phyloP scores from a whole-genome alignment of 805 yeast species.

The Ogataea salicorniae region DNA sequence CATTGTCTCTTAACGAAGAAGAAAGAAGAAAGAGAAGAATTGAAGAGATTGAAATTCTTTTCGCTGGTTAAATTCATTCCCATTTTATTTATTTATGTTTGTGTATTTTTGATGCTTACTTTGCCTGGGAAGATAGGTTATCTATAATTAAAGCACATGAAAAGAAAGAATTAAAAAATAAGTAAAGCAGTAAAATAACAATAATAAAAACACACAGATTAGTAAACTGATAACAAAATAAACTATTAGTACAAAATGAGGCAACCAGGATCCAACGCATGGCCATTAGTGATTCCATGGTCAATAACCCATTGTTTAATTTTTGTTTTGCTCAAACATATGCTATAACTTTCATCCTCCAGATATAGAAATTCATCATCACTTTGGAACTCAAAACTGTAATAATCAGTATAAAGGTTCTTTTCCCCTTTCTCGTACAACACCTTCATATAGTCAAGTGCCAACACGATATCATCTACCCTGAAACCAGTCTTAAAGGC shows the following conservation, averaged over 20 bases:
- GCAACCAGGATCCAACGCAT: conserved; percentile 15
- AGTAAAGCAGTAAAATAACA: too few species aligned
- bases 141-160: not conserved
- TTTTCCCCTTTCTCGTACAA: conserved; percentile 28
- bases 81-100: not conserved
- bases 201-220: too few species aligned
- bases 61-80: conserved; percentile 35
- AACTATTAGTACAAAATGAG: conserved; percentile 21
- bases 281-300: conserved; percentile 16
- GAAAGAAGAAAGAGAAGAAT: conserved; percentile 65
- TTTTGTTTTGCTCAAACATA: conserved; percentile 20
- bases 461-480: conserved; percentile 51
- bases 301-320: conserved; percentile 27
- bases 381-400: conserved; percentile 12
- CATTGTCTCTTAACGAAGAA: conserved; percentile 69
- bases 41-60: conserved; percentile 66
- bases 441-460: conserved; percentile 53
- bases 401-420: conserved; percentile 25
- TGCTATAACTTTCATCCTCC: conserved; percentile 20
- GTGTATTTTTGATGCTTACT: not conserved
- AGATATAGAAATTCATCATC: conserved; percentile 18
- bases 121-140: not conserved
- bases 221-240: too few species aligned
- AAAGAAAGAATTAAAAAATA: not conserved
- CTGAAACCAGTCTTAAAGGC: conserved; percentile 60